A percentile compares a stretch with the other conserved stretches of the same genome.
Evolutionary conservation across 495 filamentous ascomycete genomes (phyloP).

Genomic region (Penicillium simplicissimum): DNA sequence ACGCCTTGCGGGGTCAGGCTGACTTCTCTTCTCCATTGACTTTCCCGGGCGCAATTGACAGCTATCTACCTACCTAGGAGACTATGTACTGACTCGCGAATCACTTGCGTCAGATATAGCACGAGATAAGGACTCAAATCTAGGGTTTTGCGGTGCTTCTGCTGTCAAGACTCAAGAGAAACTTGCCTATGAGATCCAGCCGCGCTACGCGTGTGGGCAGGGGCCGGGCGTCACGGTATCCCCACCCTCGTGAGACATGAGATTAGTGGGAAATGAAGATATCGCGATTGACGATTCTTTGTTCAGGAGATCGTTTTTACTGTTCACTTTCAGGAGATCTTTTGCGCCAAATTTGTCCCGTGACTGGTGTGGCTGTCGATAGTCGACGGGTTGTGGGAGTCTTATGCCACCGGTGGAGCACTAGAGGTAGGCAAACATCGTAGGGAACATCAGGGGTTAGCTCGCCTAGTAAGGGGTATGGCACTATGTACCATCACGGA

Average conservation of each 20-base stretch:
- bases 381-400: not conserved
- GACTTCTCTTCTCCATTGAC: not conserved
- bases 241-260: not conserved
- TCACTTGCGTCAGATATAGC: not conserved
- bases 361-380: not conserved
- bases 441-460: not conserved
- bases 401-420: not conserved
- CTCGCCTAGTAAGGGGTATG: not conserved
- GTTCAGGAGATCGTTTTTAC: not conserved
- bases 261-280: not conserved
- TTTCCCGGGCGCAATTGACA: not conserved
- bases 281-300: not conserved
- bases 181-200: not conserved
- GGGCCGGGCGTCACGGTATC: not conserved
- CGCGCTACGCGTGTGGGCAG: slow-evolving; percentile 3
- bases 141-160: not conserved
- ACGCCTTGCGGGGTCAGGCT: not conserved
- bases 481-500: too few species aligned
- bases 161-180: not conserved
- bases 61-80: too few species aligned
- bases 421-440: not conserved
- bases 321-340: not conserved
- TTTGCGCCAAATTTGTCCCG: not conserved
- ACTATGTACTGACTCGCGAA: not conserved
- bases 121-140: not conserved